Conservation (phyloP, 257 asterid genomes). For the Rhazya stricta region DNA sequence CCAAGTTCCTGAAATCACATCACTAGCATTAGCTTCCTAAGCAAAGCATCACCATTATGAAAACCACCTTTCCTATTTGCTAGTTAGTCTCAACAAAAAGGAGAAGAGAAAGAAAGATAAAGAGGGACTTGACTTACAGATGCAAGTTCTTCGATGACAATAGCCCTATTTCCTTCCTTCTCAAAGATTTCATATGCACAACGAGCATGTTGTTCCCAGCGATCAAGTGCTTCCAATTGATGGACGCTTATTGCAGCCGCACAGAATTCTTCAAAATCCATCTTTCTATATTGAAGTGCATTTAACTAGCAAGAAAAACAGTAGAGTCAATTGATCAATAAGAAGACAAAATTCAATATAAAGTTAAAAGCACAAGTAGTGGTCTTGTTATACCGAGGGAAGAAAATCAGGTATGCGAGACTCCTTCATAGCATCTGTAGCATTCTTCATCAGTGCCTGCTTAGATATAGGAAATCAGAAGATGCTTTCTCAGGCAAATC, state of each 20-base stretch:
- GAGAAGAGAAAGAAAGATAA: background rate
- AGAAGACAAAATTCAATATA: background rate
- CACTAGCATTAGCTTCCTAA: background rate
- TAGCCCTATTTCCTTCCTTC: conserved; percentile 60
- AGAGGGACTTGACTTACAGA: conserved; percentile 40
- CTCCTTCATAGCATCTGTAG: conserved; percentile 50
- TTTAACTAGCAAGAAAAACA: conserved; percentile 42
- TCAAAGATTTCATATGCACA: conserved; percentile 63
- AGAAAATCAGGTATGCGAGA: conserved; percentile 48
- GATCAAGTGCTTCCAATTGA: conserved; percentile 54
- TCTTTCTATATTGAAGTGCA: conserved; percentile 65
- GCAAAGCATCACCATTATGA: background rate
- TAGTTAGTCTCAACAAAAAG: background rate
- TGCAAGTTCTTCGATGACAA: conserved; percentile 67
- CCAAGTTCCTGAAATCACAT: conserved; percentile 57
- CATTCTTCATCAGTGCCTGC: conserved; percentile 50
- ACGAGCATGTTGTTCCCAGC: conserved; percentile 61
- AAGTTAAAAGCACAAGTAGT: background rate
- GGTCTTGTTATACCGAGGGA: conserved; percentile 39
- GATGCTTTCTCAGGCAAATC: background rate
- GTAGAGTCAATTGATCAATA: conserved; percentile 2
- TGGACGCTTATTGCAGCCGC: conserved; percentile 61
- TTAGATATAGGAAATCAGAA: conserved; percentile 9
- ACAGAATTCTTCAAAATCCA: conserved; percentile 67
- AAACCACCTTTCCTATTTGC: background rate